A percentile compares a stretch with the other conserved stretches of the same genome.
Conservation (phyloP, 176 grass and related monocot genomes). For the Triticum dicoccoides region DNA sequence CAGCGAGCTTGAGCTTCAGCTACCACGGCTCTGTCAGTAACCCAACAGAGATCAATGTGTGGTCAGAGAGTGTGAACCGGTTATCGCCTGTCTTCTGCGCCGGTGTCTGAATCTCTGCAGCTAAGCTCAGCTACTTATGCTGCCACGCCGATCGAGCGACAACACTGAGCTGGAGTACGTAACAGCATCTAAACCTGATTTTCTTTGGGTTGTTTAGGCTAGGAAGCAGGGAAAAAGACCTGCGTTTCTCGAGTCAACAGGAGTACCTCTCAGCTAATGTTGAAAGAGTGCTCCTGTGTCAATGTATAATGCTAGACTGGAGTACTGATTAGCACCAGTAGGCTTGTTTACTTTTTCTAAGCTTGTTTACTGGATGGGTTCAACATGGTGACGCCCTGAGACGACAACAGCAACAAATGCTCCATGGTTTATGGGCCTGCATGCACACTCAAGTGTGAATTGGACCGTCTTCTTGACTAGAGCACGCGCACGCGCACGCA, state of each 20-base stretch:
- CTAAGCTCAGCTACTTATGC: background rate
- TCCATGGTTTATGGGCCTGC: background rate
- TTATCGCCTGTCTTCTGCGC: background rate
- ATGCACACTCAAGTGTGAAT: background rate
- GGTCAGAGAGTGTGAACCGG: background rate
- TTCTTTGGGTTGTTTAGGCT: background rate
- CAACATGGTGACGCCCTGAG: background rate
- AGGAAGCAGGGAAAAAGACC: background rate
- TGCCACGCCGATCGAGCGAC: background rate
- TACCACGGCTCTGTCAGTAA: background rate
- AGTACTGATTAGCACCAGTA: background rate
- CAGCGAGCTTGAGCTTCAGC: background rate
- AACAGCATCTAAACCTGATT: background rate
- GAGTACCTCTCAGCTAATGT: background rate
- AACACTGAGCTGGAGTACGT: background rate
- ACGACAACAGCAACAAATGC: background rate
- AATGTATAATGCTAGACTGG: background rate
- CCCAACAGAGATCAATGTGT: background rate
- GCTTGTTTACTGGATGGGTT: background rate
- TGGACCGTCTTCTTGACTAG: background rate
- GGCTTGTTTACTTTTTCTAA: background rate
- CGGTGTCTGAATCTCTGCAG: background rate
- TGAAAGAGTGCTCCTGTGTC: background rate
- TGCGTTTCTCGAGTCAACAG: background rate
- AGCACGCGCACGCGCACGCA: background rate